These are phyloP conservation scores for Annona cherimola DNA, from an alignment of 164 flowering plant genomes.

Conservation along the genomic window DNA sequence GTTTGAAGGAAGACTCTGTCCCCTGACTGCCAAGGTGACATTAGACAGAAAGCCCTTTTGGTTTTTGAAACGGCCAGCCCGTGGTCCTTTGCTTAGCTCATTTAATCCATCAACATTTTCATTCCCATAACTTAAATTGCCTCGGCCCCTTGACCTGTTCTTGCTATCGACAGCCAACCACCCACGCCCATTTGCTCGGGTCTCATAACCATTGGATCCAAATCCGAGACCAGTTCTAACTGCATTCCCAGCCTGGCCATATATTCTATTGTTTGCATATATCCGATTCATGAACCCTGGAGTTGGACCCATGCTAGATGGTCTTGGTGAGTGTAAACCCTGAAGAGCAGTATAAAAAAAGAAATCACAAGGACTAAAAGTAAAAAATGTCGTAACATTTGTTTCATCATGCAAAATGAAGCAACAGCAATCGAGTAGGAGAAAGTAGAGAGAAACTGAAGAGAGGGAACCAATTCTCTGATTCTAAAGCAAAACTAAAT, in stretches of 20 bases:
- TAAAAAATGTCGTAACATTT: neutral
- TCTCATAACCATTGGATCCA: slow-evolving; percentile 29
- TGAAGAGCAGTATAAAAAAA: slow-evolving; percentile 1
- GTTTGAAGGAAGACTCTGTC: slow-evolving; percentile 32
- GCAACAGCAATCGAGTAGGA: no score
- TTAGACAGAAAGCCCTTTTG: slow-evolving; percentile 39
- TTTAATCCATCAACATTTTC: slow-evolving; percentile 72
- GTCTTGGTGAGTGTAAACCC: slow-evolving; percentile 24
- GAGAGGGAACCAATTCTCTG: neutral
- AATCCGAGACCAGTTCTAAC: slow-evolving; percentile 27
- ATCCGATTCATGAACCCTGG: slow-evolving; percentile 37
- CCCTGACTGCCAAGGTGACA: slow-evolving; percentile 42
- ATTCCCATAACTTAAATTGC: slow-evolving; percentile 44
- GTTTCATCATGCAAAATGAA: neutral
- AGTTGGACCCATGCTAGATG: slow-evolving; percentile 19
- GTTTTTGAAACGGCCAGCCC: slow-evolving; percentile 56
- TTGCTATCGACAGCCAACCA: slow-evolving; percentile 58
- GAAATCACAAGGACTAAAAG: neutral
- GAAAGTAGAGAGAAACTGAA: neutral
- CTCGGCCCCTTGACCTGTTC: slow-evolving; percentile 58
- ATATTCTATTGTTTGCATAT: slow-evolving; percentile 39
- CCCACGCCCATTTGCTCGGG: slow-evolving; percentile 41
- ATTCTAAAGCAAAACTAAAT: neutral
- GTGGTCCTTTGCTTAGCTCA: slow-evolving; percentile 82
- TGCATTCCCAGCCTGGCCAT: slow-evolving; percentile 38